A percentile compares a stretch with the other conserved stretches of the same genome.
Evolutionary conservation across 2,329 filamentous ascomycete species (phyloP).

Genomic region (Plectosphaerella plurivora): DNA sequence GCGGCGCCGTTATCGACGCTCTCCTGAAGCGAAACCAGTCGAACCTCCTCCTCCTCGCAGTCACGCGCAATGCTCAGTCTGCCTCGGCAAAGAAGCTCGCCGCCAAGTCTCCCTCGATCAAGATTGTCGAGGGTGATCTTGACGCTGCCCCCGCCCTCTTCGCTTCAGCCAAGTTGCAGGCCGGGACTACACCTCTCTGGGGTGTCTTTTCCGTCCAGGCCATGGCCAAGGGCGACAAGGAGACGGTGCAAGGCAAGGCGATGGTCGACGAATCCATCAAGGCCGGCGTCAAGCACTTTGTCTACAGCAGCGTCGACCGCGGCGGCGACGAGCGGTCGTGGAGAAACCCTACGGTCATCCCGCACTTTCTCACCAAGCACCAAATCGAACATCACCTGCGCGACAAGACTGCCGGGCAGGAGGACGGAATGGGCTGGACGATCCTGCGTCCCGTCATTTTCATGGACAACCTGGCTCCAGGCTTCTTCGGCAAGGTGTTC

Average conservation of each 20-base stretch:
- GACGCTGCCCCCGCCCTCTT: slow-evolving; percentile 45
- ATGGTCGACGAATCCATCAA: slow-evolving; percentile 55
- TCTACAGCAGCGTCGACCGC: slow-evolving; percentile 60
- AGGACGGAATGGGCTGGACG: slow-evolving; percentile 50
- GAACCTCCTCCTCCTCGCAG: slow-evolving; percentile 48
- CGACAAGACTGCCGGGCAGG: slow-evolving; percentile 29
- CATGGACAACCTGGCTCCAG: slow-evolving; percentile 47
- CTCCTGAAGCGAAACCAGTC: slow-evolving; percentile 19
- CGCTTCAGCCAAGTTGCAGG: slow-evolving; percentile 24
- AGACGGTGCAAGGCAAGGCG: slow-evolving; percentile 47
- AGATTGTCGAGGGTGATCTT: slow-evolving; percentile 51
- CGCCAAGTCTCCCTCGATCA: slow-evolving; percentile 35
- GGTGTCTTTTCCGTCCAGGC: slow-evolving; percentile 58
- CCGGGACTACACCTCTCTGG: slow-evolving; percentile 36
- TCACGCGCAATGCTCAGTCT: slow-evolving; percentile 52
- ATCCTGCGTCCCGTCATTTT: slow-evolving; percentile 60
- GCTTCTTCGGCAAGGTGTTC: slow-evolving; percentile 28
- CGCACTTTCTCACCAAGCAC: slow-evolving; percentile 60
- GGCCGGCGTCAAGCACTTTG: slow-evolving; percentile 52
- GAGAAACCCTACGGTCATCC: slow-evolving; percentile 49
- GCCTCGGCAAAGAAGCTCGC: slow-evolving; percentile 42
- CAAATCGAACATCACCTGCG: slow-evolving; percentile 57
- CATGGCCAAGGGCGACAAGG: slow-evolving; percentile 14
- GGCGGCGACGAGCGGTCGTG: slow-evolving; percentile 41
- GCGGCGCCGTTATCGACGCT: slow-evolving; percentile 35